Evolutionary conservation across 2,329 filamentous ascomycete species (phyloP), one percentile per base, ranked within the genome.

Genomic region (Talaromyces amestolkiae): DNA sequence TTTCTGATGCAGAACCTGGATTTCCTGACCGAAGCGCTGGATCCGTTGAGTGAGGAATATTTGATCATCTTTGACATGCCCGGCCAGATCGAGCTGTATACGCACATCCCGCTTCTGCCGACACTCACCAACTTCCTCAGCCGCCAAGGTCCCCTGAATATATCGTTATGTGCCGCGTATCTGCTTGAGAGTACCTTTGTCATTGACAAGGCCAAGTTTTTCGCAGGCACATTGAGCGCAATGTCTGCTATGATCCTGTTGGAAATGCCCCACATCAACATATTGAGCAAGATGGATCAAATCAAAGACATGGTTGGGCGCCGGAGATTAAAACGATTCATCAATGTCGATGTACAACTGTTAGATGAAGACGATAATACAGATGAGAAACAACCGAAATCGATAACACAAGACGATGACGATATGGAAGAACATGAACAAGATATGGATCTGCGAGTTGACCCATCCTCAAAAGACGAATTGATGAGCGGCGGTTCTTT

Each of bases 211-310:
- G 91, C 95, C 74, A 99, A 98, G 81, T 99, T 96, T 84, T 98
- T 99, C 79, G 90, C 95, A 0, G 95, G 95, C 13, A 97, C 95
- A 0, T 83, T 99, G 67, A 95, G 91, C 75, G 95, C 95, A 69
- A 98, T 99, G 95, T 96, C 91, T 73, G 93, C 95, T 69, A 99
- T 99, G 95, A 88, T 99, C 73, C 95, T 98, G 92, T 86, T 99
- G 68, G 95, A 98, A 80, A 88, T 98, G 69, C 95, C 95, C 4
- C 95, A 99, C 76, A 88, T 99, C 75, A 99, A 99, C 76, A 90
- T 99, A 67, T 82, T 99, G 64, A 96, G 91, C 75, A 99, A 99
- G 81, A 98, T 98, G 93, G 95, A 99, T 76, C 86, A 98, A 67
- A 88, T 98, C 70, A 95, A 95, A 76, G 92, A 91, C 45, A 91